Base-by-base conservation (phyloP, 2,329 filamentous ascomycete species). In the Alternaria sp. region DNA sequence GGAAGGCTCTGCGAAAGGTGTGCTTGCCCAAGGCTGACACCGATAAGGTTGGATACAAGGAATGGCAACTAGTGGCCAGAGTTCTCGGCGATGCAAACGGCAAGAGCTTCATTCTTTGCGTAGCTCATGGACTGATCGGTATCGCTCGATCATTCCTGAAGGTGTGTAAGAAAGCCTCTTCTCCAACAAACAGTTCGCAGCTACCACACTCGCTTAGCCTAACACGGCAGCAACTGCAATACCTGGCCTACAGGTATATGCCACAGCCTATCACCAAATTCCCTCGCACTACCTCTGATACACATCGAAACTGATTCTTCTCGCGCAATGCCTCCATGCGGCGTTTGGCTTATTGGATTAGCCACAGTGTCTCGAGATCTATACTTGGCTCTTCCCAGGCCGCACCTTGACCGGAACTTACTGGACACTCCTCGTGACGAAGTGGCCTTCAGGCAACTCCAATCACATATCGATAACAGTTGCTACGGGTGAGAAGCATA, bases 401-500 rank as follows among this genome's bases (percentile, higher is more conserved):
- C 4, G 3, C 32, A 2, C 1, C 10, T 36, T 36, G 32, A 36
- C 32, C 32, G 32, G 32, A 36, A 5, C 0, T 9, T 5, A n/a
- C 32, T 1, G 15, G 32, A 0, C 1, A 36, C 15, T 36, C 0
- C 0, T 0, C 1, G 4, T 2, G 32, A 10, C 4, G 1, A 36
- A 9, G 0, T 36, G 15, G 8, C 32, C 15, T 4, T 0, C 32
- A n/a, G 1, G 32, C 32, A 36, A 2, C 1, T 0, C 1, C 15
- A 9, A n/a, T 9, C 1, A 3, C 1, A n/a, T 3, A n/a, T 36
- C 15, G 32, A 2, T 0, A n/a, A 36, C 10, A 0, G 10, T 2
- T 0, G 32, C 32, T 36, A 36, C 1, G 1, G 32, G 32, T 1
- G 1, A 1, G 32, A 36, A 36, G 32, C 10, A 3, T 30, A 0